Evolutionary conservation across 2,329 filamentous ascomycete species (phyloP).

Genomic region (Alternaria brassicae): DNA sequence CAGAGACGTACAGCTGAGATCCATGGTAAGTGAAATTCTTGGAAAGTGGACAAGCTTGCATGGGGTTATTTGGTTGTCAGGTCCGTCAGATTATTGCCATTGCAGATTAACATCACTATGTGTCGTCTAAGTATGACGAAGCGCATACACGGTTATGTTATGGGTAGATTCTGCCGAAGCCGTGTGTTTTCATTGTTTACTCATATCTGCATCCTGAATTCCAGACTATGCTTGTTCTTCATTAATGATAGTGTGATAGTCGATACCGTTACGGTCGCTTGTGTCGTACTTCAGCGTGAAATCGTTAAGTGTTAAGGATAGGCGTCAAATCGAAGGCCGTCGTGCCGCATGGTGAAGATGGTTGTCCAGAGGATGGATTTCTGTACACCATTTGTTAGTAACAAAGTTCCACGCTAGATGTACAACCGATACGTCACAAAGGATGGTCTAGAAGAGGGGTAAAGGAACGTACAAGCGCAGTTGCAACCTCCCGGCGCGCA

Average conservation of each 20-base stretch:
- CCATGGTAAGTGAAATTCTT: background rate
- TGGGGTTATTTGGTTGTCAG: background rate
- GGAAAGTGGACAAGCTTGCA: background rate
- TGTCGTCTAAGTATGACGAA: background rate
- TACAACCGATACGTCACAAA: background rate
- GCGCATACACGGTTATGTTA: background rate
- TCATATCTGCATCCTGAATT: background rate
- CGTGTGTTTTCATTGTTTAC: background rate
- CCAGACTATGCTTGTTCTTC: background rate
- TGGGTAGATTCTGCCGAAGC: background rate
- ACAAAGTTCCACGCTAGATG: background rate
- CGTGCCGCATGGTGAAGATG: background rate
- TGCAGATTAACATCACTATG: background rate
- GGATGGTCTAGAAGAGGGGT: background rate
- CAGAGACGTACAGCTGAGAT: background rate
- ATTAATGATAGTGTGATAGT: background rate
- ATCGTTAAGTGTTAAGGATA: constrained; percentile 7
- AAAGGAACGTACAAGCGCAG: constrained; percentile 29
- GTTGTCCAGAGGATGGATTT: background rate
- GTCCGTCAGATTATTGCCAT: background rate
- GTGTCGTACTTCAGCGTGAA: background rate
- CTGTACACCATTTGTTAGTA: background rate
- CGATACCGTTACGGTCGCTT: constrained; percentile 1
- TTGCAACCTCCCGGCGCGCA: constrained; percentile 44
- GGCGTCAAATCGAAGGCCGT: constrained; percentile 3